A percentile compares a stretch with the other conserved stretches of the same genome.
phyloP scores from a whole-genome alignment of 2,329 filamentous ascomycete species.

The Pyrenophora tritici-repentis region DNA sequence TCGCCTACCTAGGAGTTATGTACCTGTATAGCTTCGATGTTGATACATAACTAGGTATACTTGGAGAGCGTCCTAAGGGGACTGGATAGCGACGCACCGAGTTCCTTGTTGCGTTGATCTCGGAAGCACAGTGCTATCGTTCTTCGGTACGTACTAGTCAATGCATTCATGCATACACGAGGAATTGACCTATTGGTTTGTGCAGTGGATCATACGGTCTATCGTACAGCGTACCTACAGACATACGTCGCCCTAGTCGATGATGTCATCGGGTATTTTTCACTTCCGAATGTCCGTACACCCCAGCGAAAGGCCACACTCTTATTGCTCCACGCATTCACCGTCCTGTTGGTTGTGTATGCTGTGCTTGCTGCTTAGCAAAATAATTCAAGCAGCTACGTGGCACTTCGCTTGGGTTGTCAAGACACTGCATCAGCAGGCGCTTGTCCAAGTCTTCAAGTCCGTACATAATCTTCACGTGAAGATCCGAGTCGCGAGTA shows the following conservation, averaged over 20 bases:
- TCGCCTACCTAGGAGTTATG: too few relatives aligned
- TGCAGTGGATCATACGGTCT: constrained; percentile 13
- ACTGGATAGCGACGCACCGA: constrained; percentile 19
- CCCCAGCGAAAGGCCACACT: constrained; percentile 14
- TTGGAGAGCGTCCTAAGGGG: constrained; percentile 17
- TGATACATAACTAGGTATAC: constrained; percentile 1
- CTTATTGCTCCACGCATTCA: background rate
- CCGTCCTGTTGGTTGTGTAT: too few relatives aligned
- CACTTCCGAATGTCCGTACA: constrained; percentile 19
- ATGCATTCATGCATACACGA: too few relatives aligned
- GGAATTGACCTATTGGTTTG: background rate
- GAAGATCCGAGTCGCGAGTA: too few relatives aligned
- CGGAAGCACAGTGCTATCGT: constrained; percentile 10
- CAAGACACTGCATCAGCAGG: too few relatives aligned
- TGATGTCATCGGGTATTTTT: constrained; percentile 22
- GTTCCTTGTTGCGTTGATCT: constrained; percentile 15
- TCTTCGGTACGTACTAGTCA: constrained; percentile 8
- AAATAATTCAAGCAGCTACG: too few relatives aligned
- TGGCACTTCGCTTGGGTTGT: too few relatives aligned
- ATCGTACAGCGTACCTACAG: constrained; percentile 18
- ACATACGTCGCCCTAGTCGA: constrained; percentile 29
- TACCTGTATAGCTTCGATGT: constrained; percentile 15
- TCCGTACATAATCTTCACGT: too few relatives aligned
- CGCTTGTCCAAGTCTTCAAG: too few relatives aligned
- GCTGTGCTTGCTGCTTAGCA: too few relatives aligned